Conservation (phyloP, 2,329 filamentous ascomycete genomes). For the Curvularia eragrostidis region DNA sequence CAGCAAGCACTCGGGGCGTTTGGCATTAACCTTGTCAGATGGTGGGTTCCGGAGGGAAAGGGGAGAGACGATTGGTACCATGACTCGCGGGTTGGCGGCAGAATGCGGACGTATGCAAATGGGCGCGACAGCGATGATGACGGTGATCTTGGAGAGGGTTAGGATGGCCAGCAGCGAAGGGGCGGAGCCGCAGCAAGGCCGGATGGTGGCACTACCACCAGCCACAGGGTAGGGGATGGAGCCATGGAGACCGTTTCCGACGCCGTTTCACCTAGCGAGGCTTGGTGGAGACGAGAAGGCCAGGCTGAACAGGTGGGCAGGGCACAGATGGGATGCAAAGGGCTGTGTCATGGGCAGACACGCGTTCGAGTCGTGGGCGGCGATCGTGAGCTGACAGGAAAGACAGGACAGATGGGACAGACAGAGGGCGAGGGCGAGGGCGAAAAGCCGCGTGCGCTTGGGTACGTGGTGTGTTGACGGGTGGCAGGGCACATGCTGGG, state of each 20-base stretch:
- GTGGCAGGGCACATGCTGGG: not conserved
- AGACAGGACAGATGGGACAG: not conserved
- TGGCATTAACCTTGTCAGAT: not conserved
- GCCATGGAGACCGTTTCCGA: not conserved
- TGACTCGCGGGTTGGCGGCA: not conserved
- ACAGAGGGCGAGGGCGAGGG: not conserved
- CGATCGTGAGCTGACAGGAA: not conserved
- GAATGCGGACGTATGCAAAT: not conserved
- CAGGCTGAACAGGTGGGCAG: not conserved
- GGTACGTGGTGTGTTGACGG: conserved; percentile 2
- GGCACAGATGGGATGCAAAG: not conserved
- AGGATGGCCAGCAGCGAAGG: not conserved
- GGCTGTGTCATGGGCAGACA: not conserved
- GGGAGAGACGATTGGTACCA: not conserved
- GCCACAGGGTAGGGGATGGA: not conserved
- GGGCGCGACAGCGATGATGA: not conserved
- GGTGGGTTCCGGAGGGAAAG: not conserved
- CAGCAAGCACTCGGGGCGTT: not conserved
- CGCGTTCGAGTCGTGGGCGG: not conserved
- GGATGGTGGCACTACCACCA: not conserved
- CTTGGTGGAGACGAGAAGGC: not conserved
- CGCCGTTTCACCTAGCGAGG: conserved; percentile 3
- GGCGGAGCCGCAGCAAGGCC: not conserved
- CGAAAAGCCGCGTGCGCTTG: not conserved
- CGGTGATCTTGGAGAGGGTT: not conserved